Evolutionary conservation across 2,329 filamentous ascomycete species (phyloP).

Genomic region (Exophiala alcalophila): DNA sequence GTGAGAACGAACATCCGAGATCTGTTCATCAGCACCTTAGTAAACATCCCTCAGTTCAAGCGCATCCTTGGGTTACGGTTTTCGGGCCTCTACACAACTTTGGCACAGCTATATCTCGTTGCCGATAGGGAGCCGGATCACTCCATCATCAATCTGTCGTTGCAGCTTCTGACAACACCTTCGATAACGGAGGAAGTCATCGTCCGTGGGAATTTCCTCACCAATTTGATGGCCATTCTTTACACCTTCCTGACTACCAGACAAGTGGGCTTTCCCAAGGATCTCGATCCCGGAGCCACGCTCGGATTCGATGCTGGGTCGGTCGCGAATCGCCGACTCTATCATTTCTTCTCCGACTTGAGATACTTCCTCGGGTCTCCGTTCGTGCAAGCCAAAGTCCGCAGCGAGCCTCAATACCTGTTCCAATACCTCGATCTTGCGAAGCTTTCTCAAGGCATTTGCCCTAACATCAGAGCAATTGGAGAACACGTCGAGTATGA

Average conservation of each 20-base stretch:
- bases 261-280: slow-evolving; percentile 90
- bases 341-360: slow-evolving; percentile 95
- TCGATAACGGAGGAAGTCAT: slow-evolving; percentile 96
- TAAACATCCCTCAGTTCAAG: slow-evolving; percentile 95
- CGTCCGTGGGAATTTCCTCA: slow-evolving; percentile 91
- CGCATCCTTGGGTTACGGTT: slow-evolving; percentile 89
- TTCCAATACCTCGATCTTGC: slow-evolving; percentile 93
- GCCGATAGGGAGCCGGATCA: slow-evolving; percentile 95
- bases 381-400: slow-evolving; percentile 80
- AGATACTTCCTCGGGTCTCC: slow-evolving; percentile 86
- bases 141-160: slow-evolving; percentile 94
- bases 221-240: slow-evolving; percentile 89
- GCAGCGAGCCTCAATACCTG: slow-evolving; percentile 80
- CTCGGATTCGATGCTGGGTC: slow-evolving; percentile 92
- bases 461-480: slow-evolving; percentile 85
- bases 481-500: slow-evolving; percentile 98
- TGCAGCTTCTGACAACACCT: slow-evolving; percentile 94
- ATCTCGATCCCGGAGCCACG: slow-evolving; percentile 80
- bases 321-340: slow-evolving; percentile 91
- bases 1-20: slow-evolving; percentile 85
- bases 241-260: slow-evolving; percentile 96
- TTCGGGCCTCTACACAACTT: slow-evolving; percentile 85
- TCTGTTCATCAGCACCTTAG: slow-evolving; percentile 93
- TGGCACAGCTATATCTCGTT: slow-evolving; percentile 92
- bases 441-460: slow-evolving; percentile 95